phyloP scores from a whole-genome alignment of 2,329 filamentous ascomycete species.

The Colletotrichum lentis region DNA sequence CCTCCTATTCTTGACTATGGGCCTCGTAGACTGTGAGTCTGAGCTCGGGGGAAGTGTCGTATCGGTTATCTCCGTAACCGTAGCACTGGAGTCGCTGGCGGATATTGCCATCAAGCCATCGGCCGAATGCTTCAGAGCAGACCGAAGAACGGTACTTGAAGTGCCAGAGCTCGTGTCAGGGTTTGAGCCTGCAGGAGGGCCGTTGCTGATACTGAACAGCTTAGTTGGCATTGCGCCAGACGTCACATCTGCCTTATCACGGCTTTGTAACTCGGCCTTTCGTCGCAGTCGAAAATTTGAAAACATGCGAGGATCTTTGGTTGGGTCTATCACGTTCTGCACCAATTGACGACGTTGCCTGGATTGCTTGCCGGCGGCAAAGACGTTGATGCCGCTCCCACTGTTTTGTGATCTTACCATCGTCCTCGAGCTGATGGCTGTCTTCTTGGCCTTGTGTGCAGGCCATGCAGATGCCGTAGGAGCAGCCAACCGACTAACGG shows the following conservation, averaged over 20 bases:
- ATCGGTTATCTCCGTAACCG: not conserved
- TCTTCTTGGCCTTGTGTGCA: constrained; percentile 38
- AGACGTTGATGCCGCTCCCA: constrained; percentile 52
- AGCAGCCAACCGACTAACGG: not conserved
- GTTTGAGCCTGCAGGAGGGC: constrained; percentile 27
- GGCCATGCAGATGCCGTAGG: constrained; percentile 41
- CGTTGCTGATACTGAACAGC: constrained; percentile 45
- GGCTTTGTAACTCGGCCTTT: constrained; percentile 53
- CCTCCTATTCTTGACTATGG: constrained; percentile 41
- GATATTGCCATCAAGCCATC: constrained; percentile 6
- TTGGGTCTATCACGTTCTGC: constrained; percentile 53
- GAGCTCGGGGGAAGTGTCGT: constrained; percentile 1
- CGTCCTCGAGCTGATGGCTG: constrained; percentile 21
- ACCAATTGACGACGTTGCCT: constrained; percentile 50
- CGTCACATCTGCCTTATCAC: constrained; percentile 54
- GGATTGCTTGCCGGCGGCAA: constrained; percentile 51
- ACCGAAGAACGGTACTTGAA: constrained; percentile 1
- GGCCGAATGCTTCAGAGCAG: constrained; percentile 17
- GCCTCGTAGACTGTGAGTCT: not conserved
- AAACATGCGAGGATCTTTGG: constrained; percentile 53
- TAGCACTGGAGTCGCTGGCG: constrained; percentile 24
- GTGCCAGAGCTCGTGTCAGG: not conserved
- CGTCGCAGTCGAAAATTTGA: constrained; percentile 49
- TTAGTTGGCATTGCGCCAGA: constrained; percentile 42
- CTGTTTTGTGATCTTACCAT: constrained; percentile 15